Conservation (phyloP, 192 early-diverging fungal species). For the Coemansia sp. region DNA sequence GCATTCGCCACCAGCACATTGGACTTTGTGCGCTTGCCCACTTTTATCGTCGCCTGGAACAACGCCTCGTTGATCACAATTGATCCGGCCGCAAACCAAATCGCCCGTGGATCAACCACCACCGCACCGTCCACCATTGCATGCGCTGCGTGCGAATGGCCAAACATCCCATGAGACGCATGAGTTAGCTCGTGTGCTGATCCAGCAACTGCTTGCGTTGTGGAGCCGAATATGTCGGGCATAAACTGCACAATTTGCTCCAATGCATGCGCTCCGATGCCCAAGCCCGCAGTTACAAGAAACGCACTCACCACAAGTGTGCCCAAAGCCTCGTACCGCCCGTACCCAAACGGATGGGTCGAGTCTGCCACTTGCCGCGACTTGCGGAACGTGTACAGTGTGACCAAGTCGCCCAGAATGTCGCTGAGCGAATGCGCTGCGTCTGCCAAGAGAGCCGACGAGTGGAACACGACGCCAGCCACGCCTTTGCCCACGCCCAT, state of each 20-base stretch:
- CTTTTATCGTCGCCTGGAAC: conserved; percentile 68
- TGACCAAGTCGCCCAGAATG: conserved; percentile 72
- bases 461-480: conserved; percentile 70
- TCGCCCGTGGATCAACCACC: conserved; percentile 63
- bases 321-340: conserved; percentile 66
- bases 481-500: conserved; percentile 63
- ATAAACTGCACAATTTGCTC: conserved; percentile 54
- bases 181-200: conserved; percentile 16
- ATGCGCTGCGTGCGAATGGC: conserved; percentile 31
- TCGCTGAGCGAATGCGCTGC: conserved; percentile 80
- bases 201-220: conserved; percentile 12
- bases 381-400: conserved; percentile 73
- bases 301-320: conserved; percentile 67
- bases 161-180: conserved; percentile 21
- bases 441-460: conserved; percentile 76
- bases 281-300: conserved; percentile 65
- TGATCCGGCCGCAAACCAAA: conserved; percentile 68
- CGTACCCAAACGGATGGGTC: conserved; percentile 70
- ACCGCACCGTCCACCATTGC: conserved; percentile 24
- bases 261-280: conserved; percentile 67
- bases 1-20: conserved; percentile 81
- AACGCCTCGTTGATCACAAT: conserved; percentile 77
- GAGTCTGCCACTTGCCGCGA: conserved; percentile 64
- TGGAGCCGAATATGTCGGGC: conserved; percentile 17
- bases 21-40: conserved; percentile 62